These are phyloP conservation scores for Drechmeria coniospora DNA, from an alignment of 2,329 filamentous ascomycete genomes.

Conservation along the genomic window DNA sequence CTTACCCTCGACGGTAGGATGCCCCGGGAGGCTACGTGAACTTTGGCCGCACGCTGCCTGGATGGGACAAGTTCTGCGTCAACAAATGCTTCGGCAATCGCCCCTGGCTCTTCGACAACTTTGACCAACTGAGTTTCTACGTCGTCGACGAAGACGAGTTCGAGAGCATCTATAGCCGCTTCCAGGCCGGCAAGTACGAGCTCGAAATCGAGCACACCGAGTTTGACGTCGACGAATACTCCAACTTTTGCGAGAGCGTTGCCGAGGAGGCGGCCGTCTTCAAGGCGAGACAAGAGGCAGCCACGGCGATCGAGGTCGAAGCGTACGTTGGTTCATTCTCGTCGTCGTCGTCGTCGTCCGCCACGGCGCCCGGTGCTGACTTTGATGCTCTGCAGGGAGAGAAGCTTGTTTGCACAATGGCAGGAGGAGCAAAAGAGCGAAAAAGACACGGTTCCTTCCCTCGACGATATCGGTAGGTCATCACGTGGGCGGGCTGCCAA, in stretches of 20 bases:
- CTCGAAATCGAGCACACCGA: slow-evolving; percentile 7
- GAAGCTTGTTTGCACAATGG: slow-evolving; percentile 15
- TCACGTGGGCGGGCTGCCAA: too few relatives aligned
- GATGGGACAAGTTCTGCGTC: slow-evolving; percentile 14
- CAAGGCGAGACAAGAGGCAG: slow-evolving; percentile 6
- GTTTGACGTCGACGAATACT: slow-evolving; percentile 14
- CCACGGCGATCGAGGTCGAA: slow-evolving; percentile 9
- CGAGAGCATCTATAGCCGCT: slow-evolving; percentile 10
- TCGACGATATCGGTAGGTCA: slow-evolving; percentile 1
- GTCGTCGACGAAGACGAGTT: slow-evolving; percentile 15
- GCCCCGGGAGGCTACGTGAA: slow-evolving; percentile 19
- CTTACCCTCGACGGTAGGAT: too few relatives aligned
- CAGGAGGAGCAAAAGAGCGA: slow-evolving; percentile 9
- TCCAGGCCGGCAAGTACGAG: slow-evolving; percentile 13
- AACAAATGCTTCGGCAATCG: slow-evolving; percentile 2
- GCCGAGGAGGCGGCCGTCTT: slow-evolving; percentile 4
- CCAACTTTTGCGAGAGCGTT: slow-evolving; percentile 3
- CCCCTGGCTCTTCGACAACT: slow-evolving; percentile 21
- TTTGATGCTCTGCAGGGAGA: not conserved
- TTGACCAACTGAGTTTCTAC: slow-evolving; percentile 16
- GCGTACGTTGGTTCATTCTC: slow-evolving; percentile 4
- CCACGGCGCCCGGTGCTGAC: not conserved
- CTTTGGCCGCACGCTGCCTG: slow-evolving; percentile 12
- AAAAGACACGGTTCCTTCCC: slow-evolving; percentile 2
- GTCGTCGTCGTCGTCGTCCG: not conserved